Base-by-base conservation (phyloP, 192 early-diverging fungal species). In the Mortierella claussenii region DNA sequence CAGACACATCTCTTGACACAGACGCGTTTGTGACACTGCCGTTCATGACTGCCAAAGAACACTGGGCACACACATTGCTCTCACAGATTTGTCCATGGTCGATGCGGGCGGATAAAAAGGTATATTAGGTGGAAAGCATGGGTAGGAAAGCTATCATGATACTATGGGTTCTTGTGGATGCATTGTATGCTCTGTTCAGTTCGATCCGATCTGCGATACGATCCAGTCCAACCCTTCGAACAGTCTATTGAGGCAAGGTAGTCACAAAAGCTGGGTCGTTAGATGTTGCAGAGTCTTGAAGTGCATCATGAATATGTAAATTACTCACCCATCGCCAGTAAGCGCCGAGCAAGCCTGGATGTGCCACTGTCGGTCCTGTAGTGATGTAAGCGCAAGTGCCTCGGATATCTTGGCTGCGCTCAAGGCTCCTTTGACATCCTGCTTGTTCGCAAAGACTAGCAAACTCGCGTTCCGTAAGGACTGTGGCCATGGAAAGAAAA, bases 291-390 rank as follows among this genome's bases (percentile, higher is more conserved):
- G n/a, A n/a, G n/a, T n/a, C n/a, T n/a, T n/a, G n/a, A n/a, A n/a
- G n/a, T n/a, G n/a, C n/a, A n/a, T n/a, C n/a, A n/a, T n/a, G n/a
- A n/a, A n/a, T n/a, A n/a, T n/a, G n/a, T 32, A 36, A 53, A 20
- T 20, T 0, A 18, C 71, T 62, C 78, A 89, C 89, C 89, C 89
- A 36, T 90, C 89, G 20, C 89, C 89, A 24, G 88, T 85, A 26
- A 90, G 37, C 17, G 89, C 89, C 47, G 84, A 90, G 55, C 89
- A 90, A 18, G 89, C 87, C 71, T 91, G 89, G 49, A 91, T 91
- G 67, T 90, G 89, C 89, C 89, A 91, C 68, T 89, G 87, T 34
- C 87, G 60, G 69, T 91, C 89, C 47, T 89, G 85, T 50, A 91
- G 65, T 24, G 71, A 80, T 2, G 83, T 79, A 32, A 91, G 61